phyloP scores from a whole-genome alignment of 192 early-diverging fungal genomes.

The Kappamyces sp. region DNA sequence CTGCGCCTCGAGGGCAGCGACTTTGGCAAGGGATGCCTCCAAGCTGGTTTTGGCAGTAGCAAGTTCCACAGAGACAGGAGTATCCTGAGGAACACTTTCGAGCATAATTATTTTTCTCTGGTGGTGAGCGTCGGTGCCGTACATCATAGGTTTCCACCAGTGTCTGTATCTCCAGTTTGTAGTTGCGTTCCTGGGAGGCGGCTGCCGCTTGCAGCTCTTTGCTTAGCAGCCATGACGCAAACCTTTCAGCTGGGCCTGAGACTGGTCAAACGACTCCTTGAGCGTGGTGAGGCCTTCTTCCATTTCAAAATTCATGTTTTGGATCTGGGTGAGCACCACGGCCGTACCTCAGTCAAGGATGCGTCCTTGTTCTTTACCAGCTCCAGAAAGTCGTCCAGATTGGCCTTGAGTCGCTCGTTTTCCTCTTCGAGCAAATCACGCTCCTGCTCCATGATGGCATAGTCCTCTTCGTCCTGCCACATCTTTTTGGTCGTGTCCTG shows the following conservation, averaged over 20 bases:
- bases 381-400: conserved; percentile 11
- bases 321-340: neutral
- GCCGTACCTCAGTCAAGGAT: neutral
- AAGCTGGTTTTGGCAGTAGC: too few relatives aligned
- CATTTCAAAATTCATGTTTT: neutral
- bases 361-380: conserved; percentile 4
- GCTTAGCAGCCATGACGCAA: neutral
- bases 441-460: too few relatives aligned
- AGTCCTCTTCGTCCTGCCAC: too few relatives aligned
- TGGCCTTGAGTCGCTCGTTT: conserved; percentile 5
- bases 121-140: too few relatives aligned
- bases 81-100: too few relatives aligned
- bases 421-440: conserved; percentile 12
- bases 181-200: neutral
- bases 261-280: conserved; percentile 3
- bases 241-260: neutral
- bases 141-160: too few relatives aligned
- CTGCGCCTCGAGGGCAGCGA: too few relatives aligned
- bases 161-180: too few relatives aligned
- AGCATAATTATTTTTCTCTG: too few relatives aligned
- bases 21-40: too few relatives aligned
- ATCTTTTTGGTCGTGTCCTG: too few relatives aligned
- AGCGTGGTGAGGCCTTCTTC: neutral
- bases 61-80: too few relatives aligned
- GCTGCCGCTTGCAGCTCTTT: conserved; percentile 9